These are phyloP conservation scores for Mycena indigotica DNA, from an alignment of 768 basidiomycete species.

Conservation along the genomic window DNA sequence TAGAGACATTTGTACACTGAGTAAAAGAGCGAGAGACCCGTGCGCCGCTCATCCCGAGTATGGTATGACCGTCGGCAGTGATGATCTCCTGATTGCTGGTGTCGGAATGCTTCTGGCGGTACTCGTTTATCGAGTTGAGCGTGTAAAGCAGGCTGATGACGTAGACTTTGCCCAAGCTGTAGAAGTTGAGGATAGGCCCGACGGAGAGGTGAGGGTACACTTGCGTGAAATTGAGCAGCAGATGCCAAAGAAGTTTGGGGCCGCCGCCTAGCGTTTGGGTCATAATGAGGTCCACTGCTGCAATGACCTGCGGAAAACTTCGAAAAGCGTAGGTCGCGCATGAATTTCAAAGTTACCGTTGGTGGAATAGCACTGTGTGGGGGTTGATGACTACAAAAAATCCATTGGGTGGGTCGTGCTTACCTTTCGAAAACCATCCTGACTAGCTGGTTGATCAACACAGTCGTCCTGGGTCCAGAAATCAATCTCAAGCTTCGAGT, in stretches of 20 bases:
- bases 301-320: background rate
- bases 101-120: background rate
- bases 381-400: too few relatives aligned
- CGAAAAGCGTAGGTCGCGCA: too few relatives aligned
- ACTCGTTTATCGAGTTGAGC: conserved; percentile 15
- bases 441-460: conserved; percentile 5
- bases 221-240: conserved; percentile 9
- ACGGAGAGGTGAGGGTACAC: background rate
- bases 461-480: background rate
- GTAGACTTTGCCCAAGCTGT: conserved; percentile 11
- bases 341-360: background rate
- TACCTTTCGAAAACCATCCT: conserved; percentile 9
- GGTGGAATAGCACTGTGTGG: background rate
- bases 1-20: background rate
- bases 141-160: conserved; percentile 11
- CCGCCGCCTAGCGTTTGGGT: conserved; percentile 8
- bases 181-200: background rate
- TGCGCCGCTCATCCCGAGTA: background rate
- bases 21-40: background rate
- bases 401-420: too few relatives aligned
- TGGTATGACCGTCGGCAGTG: background rate
- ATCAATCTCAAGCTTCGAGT: background rate
- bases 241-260: conserved; percentile 3
- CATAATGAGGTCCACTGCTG: conserved; percentile 9
- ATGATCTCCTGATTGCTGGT: background rate